Conservation (phyloP, 352 stramenopile species). For the Thraustochytrium striatum region DNA sequence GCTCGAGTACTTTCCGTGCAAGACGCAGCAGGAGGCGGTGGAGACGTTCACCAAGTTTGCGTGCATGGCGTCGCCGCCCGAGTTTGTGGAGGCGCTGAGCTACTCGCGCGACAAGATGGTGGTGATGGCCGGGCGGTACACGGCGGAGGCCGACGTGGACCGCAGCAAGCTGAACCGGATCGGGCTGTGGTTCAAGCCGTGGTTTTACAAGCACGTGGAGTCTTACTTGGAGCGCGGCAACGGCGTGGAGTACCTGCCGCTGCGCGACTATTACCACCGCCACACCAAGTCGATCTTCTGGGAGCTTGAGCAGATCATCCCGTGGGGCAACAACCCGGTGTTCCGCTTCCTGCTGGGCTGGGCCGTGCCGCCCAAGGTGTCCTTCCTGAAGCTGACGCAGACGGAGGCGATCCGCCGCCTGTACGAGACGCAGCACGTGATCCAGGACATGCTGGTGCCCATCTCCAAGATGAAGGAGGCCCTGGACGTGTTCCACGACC, state of each 20-base stretch:
- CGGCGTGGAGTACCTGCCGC: constrained; percentile 58
- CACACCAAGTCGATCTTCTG: constrained; percentile 60
- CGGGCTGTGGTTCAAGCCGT: constrained; percentile 60
- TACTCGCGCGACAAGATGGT: constrained; percentile 55
- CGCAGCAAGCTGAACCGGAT: constrained; percentile 54
- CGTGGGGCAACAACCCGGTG: constrained; percentile 59
- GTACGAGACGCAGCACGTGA: constrained; percentile 57
- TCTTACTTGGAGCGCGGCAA: constrained; percentile 46
- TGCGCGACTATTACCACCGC: constrained; percentile 60
- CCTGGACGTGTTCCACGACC: constrained; percentile 51
- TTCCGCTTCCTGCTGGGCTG: constrained; percentile 62
- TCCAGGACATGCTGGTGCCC: constrained; percentile 59
- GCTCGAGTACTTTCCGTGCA: constrained; percentile 54
- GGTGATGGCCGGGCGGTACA: constrained; percentile 58
- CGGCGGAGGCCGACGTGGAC: constrained; percentile 49
- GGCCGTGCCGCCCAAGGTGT: constrained; percentile 59
- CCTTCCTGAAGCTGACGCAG: constrained; percentile 61
- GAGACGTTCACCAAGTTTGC: constrained; percentile 40
- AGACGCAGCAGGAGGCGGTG: constrained; percentile 36
- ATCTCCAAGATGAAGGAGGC: constrained; percentile 50
- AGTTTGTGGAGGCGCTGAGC: constrained; percentile 54
- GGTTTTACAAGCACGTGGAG: constrained; percentile 64
- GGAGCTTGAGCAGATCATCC: constrained; percentile 62
- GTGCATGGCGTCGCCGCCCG: constrained; percentile 28
- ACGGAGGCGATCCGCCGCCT: constrained; percentile 54